Evolutionary conservation across 768 basidiomycete species (phyloP).

Genomic region (Suillus subaureus): DNA sequence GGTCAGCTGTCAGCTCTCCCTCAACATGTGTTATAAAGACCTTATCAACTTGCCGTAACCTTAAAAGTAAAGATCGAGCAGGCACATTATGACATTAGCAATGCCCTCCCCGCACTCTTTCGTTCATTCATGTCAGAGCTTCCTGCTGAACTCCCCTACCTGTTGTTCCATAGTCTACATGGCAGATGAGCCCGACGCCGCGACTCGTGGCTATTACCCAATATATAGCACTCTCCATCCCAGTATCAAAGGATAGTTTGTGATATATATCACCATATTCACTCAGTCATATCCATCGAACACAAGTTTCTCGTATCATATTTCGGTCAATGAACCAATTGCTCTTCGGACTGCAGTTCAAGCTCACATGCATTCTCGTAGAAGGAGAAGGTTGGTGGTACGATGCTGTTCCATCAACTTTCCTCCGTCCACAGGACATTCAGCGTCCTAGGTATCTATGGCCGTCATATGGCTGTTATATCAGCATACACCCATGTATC

Average conservation of each 20-base stretch:
- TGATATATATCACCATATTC: background rate
- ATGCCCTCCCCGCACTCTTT: background rate
- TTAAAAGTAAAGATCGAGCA: background rate
- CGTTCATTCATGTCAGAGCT: background rate
- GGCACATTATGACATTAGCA: background rate
- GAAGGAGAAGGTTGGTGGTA: background rate
- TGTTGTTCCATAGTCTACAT: background rate
- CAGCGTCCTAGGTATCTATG: background rate
- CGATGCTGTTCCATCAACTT: background rate
- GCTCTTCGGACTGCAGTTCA: background rate
- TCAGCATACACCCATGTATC: background rate
- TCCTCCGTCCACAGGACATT: background rate
- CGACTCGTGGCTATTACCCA: background rate
- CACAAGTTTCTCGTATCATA: background rate
- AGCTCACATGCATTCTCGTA: background rate
- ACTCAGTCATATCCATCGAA: background rate
- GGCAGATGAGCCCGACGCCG: background rate
- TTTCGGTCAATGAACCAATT: background rate
- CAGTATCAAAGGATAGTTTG: background rate
- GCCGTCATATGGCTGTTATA: background rate
- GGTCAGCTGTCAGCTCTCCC: background rate
- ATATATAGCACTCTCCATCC: background rate
- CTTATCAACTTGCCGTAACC: background rate
- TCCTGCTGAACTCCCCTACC: background rate
- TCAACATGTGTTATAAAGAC: background rate